Percentiles rank a stretch among this genome's conserved stretches.
phyloP scores from a whole-genome alignment of 352 stramenopile genomes.

The Saprolegnia parasitica region DNA sequence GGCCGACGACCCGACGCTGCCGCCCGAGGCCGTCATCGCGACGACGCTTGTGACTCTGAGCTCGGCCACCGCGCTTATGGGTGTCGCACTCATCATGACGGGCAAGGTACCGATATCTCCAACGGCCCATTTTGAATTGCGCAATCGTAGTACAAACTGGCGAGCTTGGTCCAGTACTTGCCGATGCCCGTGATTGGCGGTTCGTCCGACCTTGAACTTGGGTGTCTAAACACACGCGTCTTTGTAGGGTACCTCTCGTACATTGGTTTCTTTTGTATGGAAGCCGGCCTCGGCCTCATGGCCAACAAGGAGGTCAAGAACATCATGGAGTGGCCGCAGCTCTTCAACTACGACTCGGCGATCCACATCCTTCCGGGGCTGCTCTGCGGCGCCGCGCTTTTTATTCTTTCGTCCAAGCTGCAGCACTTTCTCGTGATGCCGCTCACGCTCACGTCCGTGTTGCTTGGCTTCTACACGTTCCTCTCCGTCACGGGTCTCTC shows the following conservation, averaged over 20 bases:
- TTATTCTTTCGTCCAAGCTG: conserved; percentile 58
- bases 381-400: conserved; percentile 63
- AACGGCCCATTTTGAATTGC: background rate
- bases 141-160: conserved; percentile 54
- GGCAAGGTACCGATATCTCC: conserved; percentile 50
- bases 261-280: conserved; percentile 95
- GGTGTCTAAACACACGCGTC: background rate
- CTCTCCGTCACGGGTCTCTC: conserved; percentile 63
- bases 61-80: conserved; percentile 85
- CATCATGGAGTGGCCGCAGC: conserved; percentile 55
- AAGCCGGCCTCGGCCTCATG: conserved; percentile 85
- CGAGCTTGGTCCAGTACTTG: conserved; percentile 93
- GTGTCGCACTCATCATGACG: conserved; percentile 87
- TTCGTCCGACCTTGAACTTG: conserved; percentile 6
- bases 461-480: conserved; percentile 81
- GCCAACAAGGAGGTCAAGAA: conserved; percentile 72
- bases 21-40: conserved; percentile 62
- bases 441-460: conserved; percentile 45
- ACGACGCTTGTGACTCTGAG: conserved; percentile 92
- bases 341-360: conserved; percentile 53
- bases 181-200: conserved; percentile 91
- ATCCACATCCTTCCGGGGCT: conserved; percentile 78
- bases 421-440: conserved; percentile 65
- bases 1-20: conserved; percentile 44
- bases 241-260: conserved; percentile 91